Percentiles rank a stretch among this genome's conserved stretches.
phyloP scores from a whole-genome alignment of 176 grass and related monocot species.

The Melocanna baccifera region DNA sequence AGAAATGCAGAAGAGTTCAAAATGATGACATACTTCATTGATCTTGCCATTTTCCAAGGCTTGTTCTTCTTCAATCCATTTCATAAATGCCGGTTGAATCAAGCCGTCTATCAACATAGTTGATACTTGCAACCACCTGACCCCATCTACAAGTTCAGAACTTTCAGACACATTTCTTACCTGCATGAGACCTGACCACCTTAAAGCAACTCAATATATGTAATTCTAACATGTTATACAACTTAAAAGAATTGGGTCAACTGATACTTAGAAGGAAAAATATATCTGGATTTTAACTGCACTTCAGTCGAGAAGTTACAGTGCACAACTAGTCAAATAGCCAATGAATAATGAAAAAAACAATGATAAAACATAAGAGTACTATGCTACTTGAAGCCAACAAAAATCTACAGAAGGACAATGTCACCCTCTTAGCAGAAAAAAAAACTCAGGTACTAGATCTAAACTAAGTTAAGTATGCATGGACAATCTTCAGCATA shows the following conservation, averaged over 20 bases:
- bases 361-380: conserved; percentile 1
- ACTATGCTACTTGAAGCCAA: background rate
- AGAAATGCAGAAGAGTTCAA: background rate
- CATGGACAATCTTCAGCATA: conserved; percentile 4
- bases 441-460: conserved; percentile 13
- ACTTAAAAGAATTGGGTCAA: background rate
- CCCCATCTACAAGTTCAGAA: conserved; percentile 41
- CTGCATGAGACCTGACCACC: conserved; percentile 47
- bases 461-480: conserved; percentile 26
- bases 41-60: conserved; percentile 54
- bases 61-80: conserved; percentile 79
- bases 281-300: background rate
- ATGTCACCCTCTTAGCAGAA: background rate
- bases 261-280: background rate
- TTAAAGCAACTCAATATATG: conserved; percentile 27
- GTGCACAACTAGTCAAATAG: conserved; percentile 4
- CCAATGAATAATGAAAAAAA: background rate
- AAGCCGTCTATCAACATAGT: conserved; percentile 49
- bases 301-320: background rate
- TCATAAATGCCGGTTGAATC: conserved; percentile 51
- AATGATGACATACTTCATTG: conserved; percentile 44
- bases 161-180: conserved; percentile 57
- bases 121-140: conserved; percentile 57
- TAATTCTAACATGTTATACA: background rate
- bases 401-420: conserved; percentile 7